phyloP scores from a whole-genome alignment of 169 alveolate species.

The Eimeria mitis region DNA sequence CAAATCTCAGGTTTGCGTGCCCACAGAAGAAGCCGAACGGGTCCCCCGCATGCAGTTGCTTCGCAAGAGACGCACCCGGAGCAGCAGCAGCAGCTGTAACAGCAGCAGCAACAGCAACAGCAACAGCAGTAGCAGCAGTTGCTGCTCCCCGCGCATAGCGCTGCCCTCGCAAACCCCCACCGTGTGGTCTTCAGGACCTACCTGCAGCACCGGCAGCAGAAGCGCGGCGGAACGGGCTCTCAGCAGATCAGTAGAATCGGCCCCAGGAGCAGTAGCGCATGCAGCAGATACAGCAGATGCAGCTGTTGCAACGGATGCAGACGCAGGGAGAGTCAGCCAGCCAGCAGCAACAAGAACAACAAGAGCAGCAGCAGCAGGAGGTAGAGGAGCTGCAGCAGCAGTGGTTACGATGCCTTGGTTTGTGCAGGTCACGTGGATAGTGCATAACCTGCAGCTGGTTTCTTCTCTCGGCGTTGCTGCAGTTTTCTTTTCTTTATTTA shows the following conservation, averaged over 20 bases:
- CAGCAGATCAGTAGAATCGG: background rate
- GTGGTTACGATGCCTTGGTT: conserved; percentile 6
- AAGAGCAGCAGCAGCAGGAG: background rate
- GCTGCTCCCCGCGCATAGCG: background rate
- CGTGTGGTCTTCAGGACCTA: conserved; percentile 2
- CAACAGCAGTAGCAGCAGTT: background rate
- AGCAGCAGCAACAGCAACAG: no score
- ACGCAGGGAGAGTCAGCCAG: no score
- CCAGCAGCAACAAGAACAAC: no score
- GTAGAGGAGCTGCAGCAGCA: conserved; percentile 8
- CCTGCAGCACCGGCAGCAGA: conserved; percentile 15
- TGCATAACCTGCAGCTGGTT: conserved; percentile 64
- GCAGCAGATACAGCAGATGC: no score
- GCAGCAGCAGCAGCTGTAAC: no score
- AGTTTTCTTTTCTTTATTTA: conserved; percentile 42
- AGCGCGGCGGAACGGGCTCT: background rate
- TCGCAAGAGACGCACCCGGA: background rate
- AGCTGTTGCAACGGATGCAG: no score
- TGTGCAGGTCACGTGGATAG: conserved; percentile 54
- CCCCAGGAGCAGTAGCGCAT: background rate
- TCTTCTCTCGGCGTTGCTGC: conserved; percentile 61
- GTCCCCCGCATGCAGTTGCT: background rate
- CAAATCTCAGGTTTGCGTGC: background rate
- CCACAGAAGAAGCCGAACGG: background rate
- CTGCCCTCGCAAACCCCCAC: background rate